Evolutionary conservation across 1,284 basidiomycete species (phyloP), one percentile per base, ranked within the genome.

Genomic region (Cystobasidium slooffiae): DNA sequence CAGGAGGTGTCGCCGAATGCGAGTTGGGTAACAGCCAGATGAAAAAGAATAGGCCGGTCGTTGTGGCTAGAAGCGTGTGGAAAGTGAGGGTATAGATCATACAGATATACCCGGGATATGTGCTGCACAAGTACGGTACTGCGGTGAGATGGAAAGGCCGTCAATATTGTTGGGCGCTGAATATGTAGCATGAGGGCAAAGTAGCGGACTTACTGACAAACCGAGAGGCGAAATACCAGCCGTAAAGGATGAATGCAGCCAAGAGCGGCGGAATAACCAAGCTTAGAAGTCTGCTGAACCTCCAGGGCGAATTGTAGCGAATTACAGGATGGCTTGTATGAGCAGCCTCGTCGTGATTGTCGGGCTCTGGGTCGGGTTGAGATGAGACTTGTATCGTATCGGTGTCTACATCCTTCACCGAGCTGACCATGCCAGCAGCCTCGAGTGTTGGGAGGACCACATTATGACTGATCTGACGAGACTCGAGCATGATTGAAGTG

Each of bases 191-290:
- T 18, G 6, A n/a, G n/a, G n/a, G n/a, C n/a, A n/a, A n/a, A 31
- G 52, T 56, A 22, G 47, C 18, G 18, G 53, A 53, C 70, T 43
- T 44, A 73, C 70, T 46, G 43, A 73, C 39, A 18, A 58, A 53
- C 4, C 47, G 49, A 24, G 10, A 37, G 7, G 62, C 63, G 43
- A 62, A 66, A 12, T 65, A 46, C 52, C 70, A 53, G 14, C 70
- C 70, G 18, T 52, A 65, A 10, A 65, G 20, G 18, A 73, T 73
- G 70, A 66, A 73, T 16, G 62, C 20, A 3, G 41, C 51, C 43
- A 73, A 37, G 9, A 73, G 20, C 14, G 62, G 63, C 20, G 70
- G 70, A 3, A 73, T 51, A 41, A 73, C 20, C 46, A 41, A 41
- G 20, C 69, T 59, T n/a, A 72, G 47, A n/a, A 72, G 39, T 14